Percentiles rank a stretch among this genome's conserved stretches.
phyloP scores from a whole-genome alignment of 176 grass and related monocot genomes.

The Oryza punctata region DNA sequence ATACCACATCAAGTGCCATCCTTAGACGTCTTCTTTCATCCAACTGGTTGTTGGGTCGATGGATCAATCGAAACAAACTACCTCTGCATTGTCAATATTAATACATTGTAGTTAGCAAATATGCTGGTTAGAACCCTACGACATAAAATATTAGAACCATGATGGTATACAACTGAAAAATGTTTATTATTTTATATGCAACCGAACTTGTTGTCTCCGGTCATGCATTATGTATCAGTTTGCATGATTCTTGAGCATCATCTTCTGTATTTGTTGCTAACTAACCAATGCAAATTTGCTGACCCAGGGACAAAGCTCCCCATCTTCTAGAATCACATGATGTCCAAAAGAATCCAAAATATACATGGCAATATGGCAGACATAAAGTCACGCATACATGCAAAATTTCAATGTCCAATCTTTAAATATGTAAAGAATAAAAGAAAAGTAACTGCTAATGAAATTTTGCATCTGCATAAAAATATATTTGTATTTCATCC shows the following conservation, averaged over 20 bases:
- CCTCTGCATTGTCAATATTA: slow-evolving; percentile 63
- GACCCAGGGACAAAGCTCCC: neutral
- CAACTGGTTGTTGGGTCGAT: slow-evolving; percentile 85
- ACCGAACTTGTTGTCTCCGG: neutral
- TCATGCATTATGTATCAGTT: neutral
- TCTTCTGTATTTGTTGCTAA: slow-evolving; percentile 23
- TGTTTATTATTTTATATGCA: neutral
- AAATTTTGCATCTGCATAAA: neutral
- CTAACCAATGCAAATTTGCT: slow-evolving; percentile 14
- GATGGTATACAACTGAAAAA: slow-evolving; percentile 28
- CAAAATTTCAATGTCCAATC: neutral
- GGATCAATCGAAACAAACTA: slow-evolving; percentile 93
- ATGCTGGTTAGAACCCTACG: slow-evolving; percentile 4
- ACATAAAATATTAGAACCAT: slow-evolving; percentile 28
- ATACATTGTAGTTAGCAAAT: slow-evolving; percentile 29
- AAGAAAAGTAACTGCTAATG: neutral
- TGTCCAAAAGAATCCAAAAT: neutral
- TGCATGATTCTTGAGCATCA: neutral
- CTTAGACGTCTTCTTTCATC: slow-evolving; percentile 82
- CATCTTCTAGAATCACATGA: neutral
- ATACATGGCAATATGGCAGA: neutral
- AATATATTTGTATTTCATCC: neutral
- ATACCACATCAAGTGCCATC: slow-evolving; percentile 99
- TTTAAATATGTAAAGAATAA: neutral
- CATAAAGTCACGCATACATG: neutral